These are phyloP conservation scores for Geosmithia putterillii DNA, from an alignment of 2,329 filamentous ascomycete genomes.

Conservation along the genomic window DNA sequence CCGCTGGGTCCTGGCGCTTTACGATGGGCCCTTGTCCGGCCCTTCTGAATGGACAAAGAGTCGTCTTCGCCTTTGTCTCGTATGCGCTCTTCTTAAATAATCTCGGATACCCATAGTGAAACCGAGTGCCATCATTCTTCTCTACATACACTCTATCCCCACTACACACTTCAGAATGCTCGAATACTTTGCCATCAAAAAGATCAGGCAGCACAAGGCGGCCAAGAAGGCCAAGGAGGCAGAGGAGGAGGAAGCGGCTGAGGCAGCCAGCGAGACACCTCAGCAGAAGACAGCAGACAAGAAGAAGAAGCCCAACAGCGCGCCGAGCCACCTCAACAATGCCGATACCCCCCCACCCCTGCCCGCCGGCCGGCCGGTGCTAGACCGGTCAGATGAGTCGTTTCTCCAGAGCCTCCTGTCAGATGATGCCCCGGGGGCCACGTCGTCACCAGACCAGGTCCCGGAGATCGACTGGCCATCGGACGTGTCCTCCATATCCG, in stretches of 20 bases:
- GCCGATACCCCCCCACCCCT: conserved; percentile 7
- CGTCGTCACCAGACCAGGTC: conserved; percentile 25
- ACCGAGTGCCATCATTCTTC: too few relatives aligned
- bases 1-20: too few relatives aligned
- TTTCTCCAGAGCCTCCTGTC: conserved; percentile 45
- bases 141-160: background rate
- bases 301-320: background rate
- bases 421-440: conserved; percentile 30
- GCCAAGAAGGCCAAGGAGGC: conserved; percentile 28
- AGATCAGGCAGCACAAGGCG: conserved; percentile 45
- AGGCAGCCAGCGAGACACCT: conserved; percentile 1
- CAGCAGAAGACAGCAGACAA: background rate
- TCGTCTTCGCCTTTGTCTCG: too few relatives aligned
- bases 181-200: conserved; percentile 51
- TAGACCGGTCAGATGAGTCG: conserved; percentile 42
- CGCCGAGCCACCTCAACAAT: background rate
- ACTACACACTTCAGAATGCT: conserved; percentile 31
- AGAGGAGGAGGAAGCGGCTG: conserved; percentile 3
- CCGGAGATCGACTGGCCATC: conserved; percentile 36
- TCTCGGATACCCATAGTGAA: background rate
- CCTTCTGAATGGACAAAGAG: too few relatives aligned
- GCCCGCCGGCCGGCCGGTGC: conserved; percentile 27
- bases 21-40: too few relatives aligned
- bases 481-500: conserved; percentile 11
- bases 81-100: background rate